Percentiles rank a stretch among this genome's conserved stretches.
Evolutionary conservation across 2,329 filamentous ascomycete species (phyloP).

Genomic region (Beauveria scarabaeidicola): DNA sequence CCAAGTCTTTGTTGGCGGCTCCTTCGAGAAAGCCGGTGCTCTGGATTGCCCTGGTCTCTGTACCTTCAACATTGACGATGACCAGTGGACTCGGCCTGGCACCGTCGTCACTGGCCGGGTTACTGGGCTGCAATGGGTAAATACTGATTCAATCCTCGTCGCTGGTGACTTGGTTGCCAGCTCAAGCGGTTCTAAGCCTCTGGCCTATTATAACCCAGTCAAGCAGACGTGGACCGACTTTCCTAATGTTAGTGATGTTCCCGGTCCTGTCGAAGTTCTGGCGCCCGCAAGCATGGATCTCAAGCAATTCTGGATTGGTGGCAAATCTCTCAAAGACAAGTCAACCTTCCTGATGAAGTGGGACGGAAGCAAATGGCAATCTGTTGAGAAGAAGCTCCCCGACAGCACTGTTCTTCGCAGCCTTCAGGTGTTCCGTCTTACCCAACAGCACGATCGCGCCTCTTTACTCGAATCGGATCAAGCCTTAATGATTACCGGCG

Average conservation of each 20-base stretch:
- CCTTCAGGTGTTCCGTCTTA: slow-evolving; percentile 72
- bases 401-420: slow-evolving; percentile 62
- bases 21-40: slow-evolving; percentile 74
- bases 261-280: slow-evolving; percentile 71
- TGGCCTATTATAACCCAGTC: slow-evolving; percentile 66
- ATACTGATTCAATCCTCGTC: slow-evolving; percentile 61
- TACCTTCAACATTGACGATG: slow-evolving; percentile 59
- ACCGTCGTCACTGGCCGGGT: slow-evolving; percentile 63
- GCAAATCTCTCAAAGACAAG: slow-evolving; percentile 53
- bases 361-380: slow-evolving; percentile 62
- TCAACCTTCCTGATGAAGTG: slow-evolving; percentile 76
- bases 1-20: slow-evolving; percentile 79
- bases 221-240: slow-evolving; percentile 58
- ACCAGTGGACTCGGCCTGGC: slow-evolving; percentile 75
- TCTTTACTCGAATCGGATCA: slow-evolving; percentile 58
- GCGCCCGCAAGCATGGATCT: slow-evolving; percentile 64
- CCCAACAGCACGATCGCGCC: slow-evolving; percentile 55
- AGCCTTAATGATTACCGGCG: slow-evolving; percentile 75
- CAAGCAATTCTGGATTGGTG: slow-evolving; percentile 74
- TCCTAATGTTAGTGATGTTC: slow-evolving; percentile 55
- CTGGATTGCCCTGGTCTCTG: slow-evolving; percentile 78
- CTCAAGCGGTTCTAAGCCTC: slow-evolving; percentile 49
- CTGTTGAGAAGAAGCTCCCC: slow-evolving; percentile 55
- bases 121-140: slow-evolving; percentile 67
- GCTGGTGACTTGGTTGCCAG: slow-evolving; percentile 68